Evolutionary conservation across 768 basidiomycete genomes (phyloP), one percentile per base, ranked within the genome.

Genomic region (Amanita jacksonii): DNA sequence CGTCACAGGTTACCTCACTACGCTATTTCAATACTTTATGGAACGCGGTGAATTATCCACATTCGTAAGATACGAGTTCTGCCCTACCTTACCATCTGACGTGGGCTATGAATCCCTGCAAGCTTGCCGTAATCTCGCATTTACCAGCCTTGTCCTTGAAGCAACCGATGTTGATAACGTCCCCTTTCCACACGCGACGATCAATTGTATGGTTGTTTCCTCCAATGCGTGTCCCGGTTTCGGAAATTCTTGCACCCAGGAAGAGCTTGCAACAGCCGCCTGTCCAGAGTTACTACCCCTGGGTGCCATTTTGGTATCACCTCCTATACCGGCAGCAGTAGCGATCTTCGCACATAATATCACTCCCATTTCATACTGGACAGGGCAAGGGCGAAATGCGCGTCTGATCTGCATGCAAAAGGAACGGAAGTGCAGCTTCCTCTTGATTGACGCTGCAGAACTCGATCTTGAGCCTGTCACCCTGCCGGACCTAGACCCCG

Each of bases 161-260:
- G 28, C 32, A 22, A 33, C 31, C 12, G 19, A 22, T 12, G 15
- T 33, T 8, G 34, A 40, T 13, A 49, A 46, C 8, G 49, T 60
- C 13, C 49, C 48, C 22, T 65, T 63, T 47, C 60, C 58, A 20
- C 56, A 61, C 28, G 42, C 45, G 6, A 41, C 41, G 8, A 45
- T 56, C 18, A 43, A 46, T 27, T 59, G 56, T 33, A 57, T 53
- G 28, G 47, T 64, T 8, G 47, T 64, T 15, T 54, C 61, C 24
- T 62, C 62, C 5, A 61, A 60, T 46, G 54, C 54, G 31, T 58
- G 43, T 3, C 62, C 60, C 5, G 61, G 62, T 13, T 66, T 62
- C 41, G 60, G 62, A 20, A 30, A 58, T 28, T 53, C 61, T 13
- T 58, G 57, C 42, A 64, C 62, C 7, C 63, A 63, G 47, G 61